phyloP scores from a whole-genome alignment of 2,329 filamentous ascomycete species.

The Calycina herbarum region DNA sequence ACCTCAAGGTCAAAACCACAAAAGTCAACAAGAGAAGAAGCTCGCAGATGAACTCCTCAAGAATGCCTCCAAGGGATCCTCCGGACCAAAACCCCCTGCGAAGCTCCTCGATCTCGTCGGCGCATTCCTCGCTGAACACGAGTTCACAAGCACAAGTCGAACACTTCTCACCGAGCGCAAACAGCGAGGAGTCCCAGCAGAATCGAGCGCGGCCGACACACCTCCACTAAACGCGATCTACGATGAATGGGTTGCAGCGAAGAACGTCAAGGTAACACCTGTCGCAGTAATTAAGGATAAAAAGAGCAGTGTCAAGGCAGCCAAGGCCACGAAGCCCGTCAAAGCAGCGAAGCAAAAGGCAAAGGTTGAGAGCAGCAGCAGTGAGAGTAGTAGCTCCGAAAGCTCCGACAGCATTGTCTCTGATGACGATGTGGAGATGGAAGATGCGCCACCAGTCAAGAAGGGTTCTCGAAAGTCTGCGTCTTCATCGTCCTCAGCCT shows the following conservation, averaged over 20 bases:
- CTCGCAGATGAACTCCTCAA: constrained; percentile 34
- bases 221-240: constrained; percentile 40
- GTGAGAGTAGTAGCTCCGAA: constrained; percentile 37
- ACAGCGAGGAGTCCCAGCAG: constrained; percentile 38
- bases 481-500: constrained; percentile 41
- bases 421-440: constrained; percentile 33
- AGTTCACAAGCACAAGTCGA: constrained; percentile 60
- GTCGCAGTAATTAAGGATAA: background rate
- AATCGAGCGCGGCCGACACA: constrained; percentile 46
- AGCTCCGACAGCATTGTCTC: constrained; percentile 30
- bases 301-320: constrained; percentile 20
- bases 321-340: constrained; percentile 31
- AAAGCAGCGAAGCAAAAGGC: constrained; percentile 33
- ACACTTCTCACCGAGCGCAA: constrained; percentile 64
- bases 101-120: constrained; percentile 68
- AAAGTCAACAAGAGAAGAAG: constrained; percentile 35
- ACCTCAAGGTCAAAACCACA: constrained; percentile 23
- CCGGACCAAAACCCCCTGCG: constrained; percentile 46
- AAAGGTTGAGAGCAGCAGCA: constrained; percentile 40
- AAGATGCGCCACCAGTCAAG: constrained; percentile 35
- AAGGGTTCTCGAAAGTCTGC: constrained; percentile 37
- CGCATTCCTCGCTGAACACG: constrained; percentile 64
- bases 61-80: constrained; percentile 25
- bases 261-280: constrained; percentile 20
- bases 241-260: constrained; percentile 42